Evolutionary conservation across 306 rosid genomes (phyloP).

Genomic region (Clitoria ternatea): DNA sequence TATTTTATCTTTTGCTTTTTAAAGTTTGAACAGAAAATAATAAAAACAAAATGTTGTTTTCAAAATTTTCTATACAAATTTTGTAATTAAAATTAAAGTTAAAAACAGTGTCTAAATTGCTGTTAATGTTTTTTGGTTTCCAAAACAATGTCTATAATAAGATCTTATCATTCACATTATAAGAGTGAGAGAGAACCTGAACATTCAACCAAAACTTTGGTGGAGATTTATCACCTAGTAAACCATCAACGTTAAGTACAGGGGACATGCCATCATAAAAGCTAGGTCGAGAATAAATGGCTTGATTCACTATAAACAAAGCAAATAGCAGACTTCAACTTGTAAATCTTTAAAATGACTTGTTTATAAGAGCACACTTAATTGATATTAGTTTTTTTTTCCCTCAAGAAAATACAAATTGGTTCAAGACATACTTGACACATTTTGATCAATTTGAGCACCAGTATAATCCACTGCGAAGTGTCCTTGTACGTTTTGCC

Average conservation of each 20-base stretch:
- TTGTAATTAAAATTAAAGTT: too few relatives aligned
- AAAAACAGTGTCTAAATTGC: too few relatives aligned
- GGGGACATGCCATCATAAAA: conserved; percentile 40
- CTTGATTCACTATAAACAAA: conserved; percentile 49
- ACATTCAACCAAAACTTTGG: conserved; percentile 53
- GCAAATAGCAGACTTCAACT: background rate
- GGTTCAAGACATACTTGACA: conserved; percentile 32
- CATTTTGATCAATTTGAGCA: conserved; percentile 26
- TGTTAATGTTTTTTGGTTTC: background rate
- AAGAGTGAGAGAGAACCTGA: conserved; percentile 38
- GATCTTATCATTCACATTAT: background rate
- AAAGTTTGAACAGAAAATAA: too few relatives aligned
- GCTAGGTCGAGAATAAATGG: conserved; percentile 39
- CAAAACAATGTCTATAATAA: background rate
- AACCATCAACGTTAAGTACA: conserved; percentile 42
- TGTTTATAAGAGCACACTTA: too few relatives aligned
- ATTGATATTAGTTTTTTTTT: too few relatives aligned
- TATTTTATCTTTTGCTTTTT: too few relatives aligned
- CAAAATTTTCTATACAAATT: too few relatives aligned
- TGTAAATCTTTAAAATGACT: background rate
- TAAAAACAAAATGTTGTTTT: too few relatives aligned
- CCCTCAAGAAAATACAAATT: background rate
- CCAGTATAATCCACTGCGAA: conserved; percentile 49
- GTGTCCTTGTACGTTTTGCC: conserved; percentile 44
- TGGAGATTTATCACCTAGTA: conserved; percentile 18